Evolutionary conservation across 1,284 basidiomycete genomes (phyloP), one percentile per base, ranked within the genome.

Genomic region (Cryptococcus neoformans): DNA sequence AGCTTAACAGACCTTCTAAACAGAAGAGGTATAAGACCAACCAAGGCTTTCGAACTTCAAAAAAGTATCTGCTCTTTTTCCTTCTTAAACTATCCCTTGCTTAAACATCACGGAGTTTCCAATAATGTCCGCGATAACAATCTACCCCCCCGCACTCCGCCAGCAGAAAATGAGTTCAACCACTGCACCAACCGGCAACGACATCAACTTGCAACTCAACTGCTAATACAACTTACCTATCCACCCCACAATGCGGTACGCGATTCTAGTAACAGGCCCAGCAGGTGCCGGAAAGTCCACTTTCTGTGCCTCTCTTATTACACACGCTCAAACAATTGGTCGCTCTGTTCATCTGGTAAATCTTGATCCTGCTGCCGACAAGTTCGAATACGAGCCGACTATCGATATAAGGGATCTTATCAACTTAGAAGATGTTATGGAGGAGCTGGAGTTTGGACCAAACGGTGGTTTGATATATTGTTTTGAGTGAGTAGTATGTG

Each of bases 201-300:
- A 4, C 28, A 28, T 28, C 28, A 28, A 28, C 28, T 28, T 4
- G 28, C 28, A 28, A 28, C 28, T 28, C 4, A 28, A 4, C 28
- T 28, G 28, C 28, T 28, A 28, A 28, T 28, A 28, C 28, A 28
- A 54, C 40, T 41, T 12, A 41, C 3, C 40, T 41, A 12, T 41
- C 14, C 14, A 16, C 40, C 16, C 34, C 7, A 45, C 47, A 45
- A 94, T 95, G 91, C 87, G 91, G 59, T 94, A 95, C 81, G 91
- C 91, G 7, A 88, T 93, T 35, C 83, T 95, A 44, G 76, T 79
- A 44, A 78, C 77, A 16, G 78, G 78, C 47, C 95, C 96, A 51
- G 96, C 96, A 0, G 96, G 96, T 44, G 92, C 95, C 6, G 96
- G 96, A 59, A 99, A 99, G 81, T 93, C 93, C 0, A 99, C 96